Conservation (phyloP, 768 basidiomycete species). For the Podaxis mareebaensis region DNA sequence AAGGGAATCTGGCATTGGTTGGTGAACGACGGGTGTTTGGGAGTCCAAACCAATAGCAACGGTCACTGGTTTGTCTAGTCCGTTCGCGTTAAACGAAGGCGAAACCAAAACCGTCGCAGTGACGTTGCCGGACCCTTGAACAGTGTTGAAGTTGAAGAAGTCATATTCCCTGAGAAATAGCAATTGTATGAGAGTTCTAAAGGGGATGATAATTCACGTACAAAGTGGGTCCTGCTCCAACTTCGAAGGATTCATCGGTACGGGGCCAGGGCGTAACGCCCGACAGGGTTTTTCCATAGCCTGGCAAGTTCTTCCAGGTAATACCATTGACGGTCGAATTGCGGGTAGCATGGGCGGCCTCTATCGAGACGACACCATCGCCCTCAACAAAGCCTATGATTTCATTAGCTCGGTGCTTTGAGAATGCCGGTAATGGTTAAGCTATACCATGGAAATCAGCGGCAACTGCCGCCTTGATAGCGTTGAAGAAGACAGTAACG, state of each 20-base stretch:
- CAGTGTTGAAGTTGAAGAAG: conserved; percentile 58
- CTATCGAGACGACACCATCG: conserved; percentile 61
- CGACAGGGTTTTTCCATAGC: conserved; percentile 58
- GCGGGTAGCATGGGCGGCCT: conserved; percentile 57
- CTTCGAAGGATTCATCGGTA: conserved; percentile 53
- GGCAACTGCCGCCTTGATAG: conserved; percentile 36
- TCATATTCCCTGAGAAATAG: conserved; percentile 55
- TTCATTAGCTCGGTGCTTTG: not conserved
- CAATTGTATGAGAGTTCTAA: not conserved
- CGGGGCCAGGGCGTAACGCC: conserved; percentile 62
- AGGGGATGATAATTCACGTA: conserved; percentile 26
- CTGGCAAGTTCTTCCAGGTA: conserved; percentile 58
- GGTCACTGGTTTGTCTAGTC: conserved; percentile 46
- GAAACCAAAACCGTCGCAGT: conserved; percentile 48
- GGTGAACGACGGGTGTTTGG: conserved; percentile 32
- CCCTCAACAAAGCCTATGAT: conserved; percentile 58
- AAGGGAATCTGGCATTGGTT: conserved; percentile 45
- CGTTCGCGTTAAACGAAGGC: conserved; percentile 54
- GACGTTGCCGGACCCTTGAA: conserved; percentile 40
- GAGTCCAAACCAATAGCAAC: conserved; percentile 53
- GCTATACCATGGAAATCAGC: conserved; percentile 47
- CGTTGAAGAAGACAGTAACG: conserved; percentile 33
- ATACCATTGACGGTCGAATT: conserved; percentile 50
- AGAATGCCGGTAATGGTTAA: not conserved
- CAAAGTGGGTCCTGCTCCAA: conserved; percentile 63